Conservation (phyloP, 2,329 filamentous ascomycete genomes). For the Epichloe sylvatica region DNA sequence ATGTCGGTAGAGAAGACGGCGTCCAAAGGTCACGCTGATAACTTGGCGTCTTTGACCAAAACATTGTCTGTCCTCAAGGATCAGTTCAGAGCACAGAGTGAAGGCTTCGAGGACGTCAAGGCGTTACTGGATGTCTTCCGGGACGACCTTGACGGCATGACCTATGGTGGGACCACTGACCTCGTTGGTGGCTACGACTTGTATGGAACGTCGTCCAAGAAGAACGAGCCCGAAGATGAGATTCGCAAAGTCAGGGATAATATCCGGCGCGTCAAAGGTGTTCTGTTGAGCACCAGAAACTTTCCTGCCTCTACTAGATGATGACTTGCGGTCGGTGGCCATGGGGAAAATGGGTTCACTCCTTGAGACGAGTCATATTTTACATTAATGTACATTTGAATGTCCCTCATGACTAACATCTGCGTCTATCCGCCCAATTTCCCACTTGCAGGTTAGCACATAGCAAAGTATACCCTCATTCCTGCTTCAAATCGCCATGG, state of each 20-base stretch:
- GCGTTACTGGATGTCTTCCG: slow-evolving; percentile 43
- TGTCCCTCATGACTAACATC: neutral
- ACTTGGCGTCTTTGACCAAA: slow-evolving; percentile 28
- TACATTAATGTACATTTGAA: neutral
- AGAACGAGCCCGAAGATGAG: slow-evolving; percentile 50
- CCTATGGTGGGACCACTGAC: slow-evolving; percentile 28
- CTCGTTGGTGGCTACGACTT: slow-evolving; percentile 26
- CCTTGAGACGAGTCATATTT: neutral
- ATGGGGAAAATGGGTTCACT: neutral
- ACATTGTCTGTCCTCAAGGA: slow-evolving; percentile 29
- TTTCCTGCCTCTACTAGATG: slow-evolving; percentile 42
- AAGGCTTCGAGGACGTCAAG: slow-evolving; percentile 37
- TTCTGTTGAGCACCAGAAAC: slow-evolving; percentile 58
- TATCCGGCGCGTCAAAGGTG: slow-evolving; percentile 67
- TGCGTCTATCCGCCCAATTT: neutral
- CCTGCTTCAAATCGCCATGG: neutral
- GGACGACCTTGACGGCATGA: slow-evolving; percentile 51
- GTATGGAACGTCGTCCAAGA: slow-evolving; percentile 29
- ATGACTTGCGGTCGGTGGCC: neutral
- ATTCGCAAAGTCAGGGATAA: slow-evolving; percentile 59
- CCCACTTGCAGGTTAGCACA: neutral
- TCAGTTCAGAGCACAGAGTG: slow-evolving; percentile 29
- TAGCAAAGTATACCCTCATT: neutral
- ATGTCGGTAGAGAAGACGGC: slow-evolving; percentile 15
- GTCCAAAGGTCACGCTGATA: slow-evolving; percentile 26